These are phyloP conservation scores for Hygrocybe coccinea DNA, from an alignment of 768 basidiomycete species.

Conservation along the genomic window DNA sequence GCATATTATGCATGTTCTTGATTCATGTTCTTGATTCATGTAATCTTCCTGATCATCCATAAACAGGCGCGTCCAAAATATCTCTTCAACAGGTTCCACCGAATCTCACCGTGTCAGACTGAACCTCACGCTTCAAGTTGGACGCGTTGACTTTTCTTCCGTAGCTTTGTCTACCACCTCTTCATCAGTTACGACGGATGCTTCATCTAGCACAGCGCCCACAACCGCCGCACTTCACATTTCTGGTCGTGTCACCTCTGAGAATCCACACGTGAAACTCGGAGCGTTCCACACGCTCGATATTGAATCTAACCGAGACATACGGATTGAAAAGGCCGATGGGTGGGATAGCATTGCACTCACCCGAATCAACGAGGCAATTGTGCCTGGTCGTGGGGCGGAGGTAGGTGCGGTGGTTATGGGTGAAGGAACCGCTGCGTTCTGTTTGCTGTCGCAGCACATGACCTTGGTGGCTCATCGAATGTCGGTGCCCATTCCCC, in stretches of 20 bases:
- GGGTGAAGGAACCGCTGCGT: conserved; percentile 91
- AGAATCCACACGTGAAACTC: conserved; percentile 86
- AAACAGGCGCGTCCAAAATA: conserved; percentile 75
- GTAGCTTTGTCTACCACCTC: conserved; percentile 51
- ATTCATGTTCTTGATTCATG: background rate
- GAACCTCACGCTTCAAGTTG: conserved; percentile 78
- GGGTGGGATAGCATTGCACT: conserved; percentile 93
- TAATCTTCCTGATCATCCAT: background rate
- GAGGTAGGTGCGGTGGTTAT: conserved; percentile 95
- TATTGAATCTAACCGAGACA: conserved; percentile 84
- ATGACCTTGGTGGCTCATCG: conserved; percentile 93
- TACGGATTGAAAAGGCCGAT: conserved; percentile 79
- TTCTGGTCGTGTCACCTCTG: conserved; percentile 76
- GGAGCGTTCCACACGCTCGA: conserved; percentile 95
- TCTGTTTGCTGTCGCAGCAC: conserved; percentile 93
- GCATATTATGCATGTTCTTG: background rate
- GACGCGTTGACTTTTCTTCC: conserved; percentile 76
- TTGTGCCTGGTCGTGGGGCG: conserved; percentile 89
- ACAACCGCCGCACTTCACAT: conserved; percentile 70
- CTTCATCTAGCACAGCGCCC: conserved; percentile 30
- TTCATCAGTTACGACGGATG: conserved; percentile 26
- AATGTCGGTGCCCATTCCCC: conserved; percentile 81
- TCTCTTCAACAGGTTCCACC: conserved; percentile 88
- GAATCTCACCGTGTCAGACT: conserved; percentile 86
- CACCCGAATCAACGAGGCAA: conserved; percentile 79